phyloP scores from a whole-genome alignment of 306 rosid genomes.

The Rosa persica region DNA sequence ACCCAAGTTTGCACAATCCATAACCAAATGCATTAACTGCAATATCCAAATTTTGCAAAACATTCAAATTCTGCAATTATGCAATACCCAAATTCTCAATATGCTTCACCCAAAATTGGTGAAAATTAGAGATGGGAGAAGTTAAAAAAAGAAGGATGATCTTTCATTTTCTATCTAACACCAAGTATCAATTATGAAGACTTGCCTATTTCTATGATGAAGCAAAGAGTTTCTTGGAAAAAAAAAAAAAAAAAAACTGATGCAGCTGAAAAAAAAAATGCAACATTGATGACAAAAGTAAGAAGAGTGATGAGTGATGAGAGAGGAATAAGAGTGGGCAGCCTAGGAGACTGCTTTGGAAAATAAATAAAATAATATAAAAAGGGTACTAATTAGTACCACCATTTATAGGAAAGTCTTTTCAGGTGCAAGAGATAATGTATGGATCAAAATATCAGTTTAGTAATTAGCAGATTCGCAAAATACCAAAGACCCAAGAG shows the following conservation, averaged over 20 bases:
- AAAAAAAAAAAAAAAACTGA: no score
- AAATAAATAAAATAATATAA: neutral
- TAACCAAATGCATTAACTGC: neutral
- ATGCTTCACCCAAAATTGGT: neutral
- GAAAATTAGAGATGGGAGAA: neutral
- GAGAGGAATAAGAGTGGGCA: neutral
- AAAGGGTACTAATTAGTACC: neutral
- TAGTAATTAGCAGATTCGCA: neutral
- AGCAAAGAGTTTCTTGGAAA: neutral
- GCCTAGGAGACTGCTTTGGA: neutral
- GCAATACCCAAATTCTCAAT: no score
- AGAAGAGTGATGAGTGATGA: neutral
- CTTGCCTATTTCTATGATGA: neutral
- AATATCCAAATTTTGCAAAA: neutral
- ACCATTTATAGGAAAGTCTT: neutral
- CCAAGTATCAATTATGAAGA: neutral
- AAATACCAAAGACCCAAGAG: constrained; percentile 1
- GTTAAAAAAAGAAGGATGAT: neutral
- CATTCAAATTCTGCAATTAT: no score
- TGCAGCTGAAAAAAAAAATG: no score
- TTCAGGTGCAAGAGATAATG: neutral
- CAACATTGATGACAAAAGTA: neutral
- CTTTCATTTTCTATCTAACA: neutral
- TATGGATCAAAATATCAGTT: constrained; percentile 1
- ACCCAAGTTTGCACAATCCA: neutral